A percentile compares a stretch with the other conserved stretches of the same genome.
Conservation (phyloP, 2,329 filamentous ascomycete species). For the Ophiostoma himal-ulmi region DNA sequence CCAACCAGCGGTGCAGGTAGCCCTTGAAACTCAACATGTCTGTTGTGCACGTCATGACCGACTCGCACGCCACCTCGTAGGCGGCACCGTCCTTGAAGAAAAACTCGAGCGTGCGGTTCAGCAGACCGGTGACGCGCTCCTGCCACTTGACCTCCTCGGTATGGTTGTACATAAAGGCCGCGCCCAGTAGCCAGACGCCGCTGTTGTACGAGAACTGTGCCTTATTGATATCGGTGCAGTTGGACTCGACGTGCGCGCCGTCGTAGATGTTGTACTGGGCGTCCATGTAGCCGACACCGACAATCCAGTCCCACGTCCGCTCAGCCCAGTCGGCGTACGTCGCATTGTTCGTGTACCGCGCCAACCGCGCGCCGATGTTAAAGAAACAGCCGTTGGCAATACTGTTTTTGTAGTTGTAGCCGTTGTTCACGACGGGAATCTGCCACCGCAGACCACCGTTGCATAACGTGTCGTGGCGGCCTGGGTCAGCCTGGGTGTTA, state of each 20-base stretch:
- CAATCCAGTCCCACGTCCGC: conserved; percentile 53
- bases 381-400: conserved; percentile 47
- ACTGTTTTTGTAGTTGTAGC: conserved; percentile 59
- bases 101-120: conserved; percentile 39
- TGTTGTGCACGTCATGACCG: conserved; percentile 44
- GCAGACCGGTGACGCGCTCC: conserved; percentile 43
- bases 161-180: conserved; percentile 54
- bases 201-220: conserved; percentile 53
- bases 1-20: conserved; percentile 49
- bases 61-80: conserved; percentile 53
- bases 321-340: conserved; percentile 53
- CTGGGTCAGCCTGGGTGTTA: conserved; percentile 41
- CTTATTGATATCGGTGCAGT: conserved; percentile 49
- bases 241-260: conserved; percentile 44
- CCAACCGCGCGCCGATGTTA: conserved; percentile 52
- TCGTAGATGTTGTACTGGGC: conserved; percentile 54
- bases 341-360: conserved; percentile 52
- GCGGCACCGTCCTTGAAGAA: conserved; percentile 46
- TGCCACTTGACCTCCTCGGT: conserved; percentile 36
- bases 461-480: conserved; percentile 51
- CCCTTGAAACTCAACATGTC: conserved; percentile 58
- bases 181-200: conserved; percentile 48
- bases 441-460: conserved; percentile 62
- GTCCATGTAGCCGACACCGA: conserved; percentile 46
- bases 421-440: conserved; percentile 55